Percentiles rank a stretch among this genome's conserved stretches.
These are phyloP conservation scores for Lentinula aciculospora DNA, from an alignment of 768 basidiomycete genomes.

Conservation along the genomic window DNA sequence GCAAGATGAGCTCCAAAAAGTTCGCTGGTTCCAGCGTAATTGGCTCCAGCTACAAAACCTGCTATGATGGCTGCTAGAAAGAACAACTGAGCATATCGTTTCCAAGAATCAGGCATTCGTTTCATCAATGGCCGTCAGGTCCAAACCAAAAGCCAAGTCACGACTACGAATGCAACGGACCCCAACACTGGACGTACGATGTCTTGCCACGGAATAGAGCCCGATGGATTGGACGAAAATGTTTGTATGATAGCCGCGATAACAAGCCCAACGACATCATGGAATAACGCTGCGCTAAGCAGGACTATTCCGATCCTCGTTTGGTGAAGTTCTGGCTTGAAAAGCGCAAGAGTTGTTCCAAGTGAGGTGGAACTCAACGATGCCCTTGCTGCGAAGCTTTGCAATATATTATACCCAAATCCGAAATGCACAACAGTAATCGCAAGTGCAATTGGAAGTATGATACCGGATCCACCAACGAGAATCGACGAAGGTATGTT, in stretches of 20 bases:
- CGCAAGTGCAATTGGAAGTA: conserved; percentile 43
- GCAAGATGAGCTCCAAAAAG: conserved; percentile 61
- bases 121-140: conserved; percentile 5
- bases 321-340: conserved; percentile 39
- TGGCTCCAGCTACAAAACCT: conserved; percentile 40
- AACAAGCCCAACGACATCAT: conserved; percentile 60
- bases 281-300: conserved; percentile 56
- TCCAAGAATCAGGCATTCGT: neutral
- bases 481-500: conserved; percentile 41
- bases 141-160: conserved; percentile 29
- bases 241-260: conserved; percentile 48
- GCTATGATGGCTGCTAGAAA: conserved; percentile 31
- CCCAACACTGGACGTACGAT: conserved; percentile 53
- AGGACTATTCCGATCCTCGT: conserved; percentile 53
- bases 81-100: conserved; percentile 22
- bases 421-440: conserved; percentile 37
- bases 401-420: conserved; percentile 33
- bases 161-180: conserved; percentile 42
- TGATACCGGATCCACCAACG: conserved; percentile 48
- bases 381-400: conserved; percentile 58
- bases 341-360: conserved; percentile 60
- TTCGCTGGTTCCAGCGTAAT: conserved; percentile 54
- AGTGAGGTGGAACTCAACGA: conserved; percentile 59
- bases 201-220: conserved; percentile 21
- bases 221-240: conserved; percentile 20